phyloP scores from a whole-genome alignment of 331 rosid genomes.

The Prunus yedoensis region DNA sequence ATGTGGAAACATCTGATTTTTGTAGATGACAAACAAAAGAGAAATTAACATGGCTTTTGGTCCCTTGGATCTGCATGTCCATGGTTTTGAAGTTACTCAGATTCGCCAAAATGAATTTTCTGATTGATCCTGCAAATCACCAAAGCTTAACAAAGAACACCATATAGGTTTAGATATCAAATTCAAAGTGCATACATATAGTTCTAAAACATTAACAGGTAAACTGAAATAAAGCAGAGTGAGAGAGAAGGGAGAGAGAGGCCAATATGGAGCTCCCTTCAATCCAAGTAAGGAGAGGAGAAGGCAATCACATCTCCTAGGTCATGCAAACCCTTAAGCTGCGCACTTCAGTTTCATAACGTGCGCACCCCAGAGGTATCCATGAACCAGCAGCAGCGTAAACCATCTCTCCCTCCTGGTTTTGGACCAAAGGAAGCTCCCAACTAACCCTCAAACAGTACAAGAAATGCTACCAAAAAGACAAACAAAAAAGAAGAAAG shows the following conservation, averaged over 20 bases:
- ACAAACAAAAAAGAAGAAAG: neutral
- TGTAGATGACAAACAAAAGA: no score
- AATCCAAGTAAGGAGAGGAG: conserved; percentile 50
- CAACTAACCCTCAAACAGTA: neutral
- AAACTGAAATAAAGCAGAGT: neutral
- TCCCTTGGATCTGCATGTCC: neutral
- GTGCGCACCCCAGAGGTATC: conserved; percentile 39
- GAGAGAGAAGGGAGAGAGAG: neutral
- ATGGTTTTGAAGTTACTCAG: neutral
- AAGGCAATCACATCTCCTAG: conserved; percentile 40
- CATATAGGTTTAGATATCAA: neutral
- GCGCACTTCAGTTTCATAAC: neutral
- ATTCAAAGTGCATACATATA: neutral
- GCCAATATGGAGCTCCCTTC: conserved; percentile 49
- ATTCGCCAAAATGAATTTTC: neutral
- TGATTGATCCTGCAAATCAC: neutral
- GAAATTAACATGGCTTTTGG: no score
- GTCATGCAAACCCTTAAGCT: conserved; percentile 48
- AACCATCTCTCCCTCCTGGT: conserved; percentile 28
- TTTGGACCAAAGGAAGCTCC: conserved; percentile 52
- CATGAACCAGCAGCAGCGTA: conserved; percentile 44
- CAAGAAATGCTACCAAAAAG: neutral
- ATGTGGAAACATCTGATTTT: no score
- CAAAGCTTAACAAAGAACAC: neutral
- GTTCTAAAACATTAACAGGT: neutral